Conservation (phyloP, 1,284 basidiomycete species). For the Sporisorium iseilematis-ciliati region DNA sequence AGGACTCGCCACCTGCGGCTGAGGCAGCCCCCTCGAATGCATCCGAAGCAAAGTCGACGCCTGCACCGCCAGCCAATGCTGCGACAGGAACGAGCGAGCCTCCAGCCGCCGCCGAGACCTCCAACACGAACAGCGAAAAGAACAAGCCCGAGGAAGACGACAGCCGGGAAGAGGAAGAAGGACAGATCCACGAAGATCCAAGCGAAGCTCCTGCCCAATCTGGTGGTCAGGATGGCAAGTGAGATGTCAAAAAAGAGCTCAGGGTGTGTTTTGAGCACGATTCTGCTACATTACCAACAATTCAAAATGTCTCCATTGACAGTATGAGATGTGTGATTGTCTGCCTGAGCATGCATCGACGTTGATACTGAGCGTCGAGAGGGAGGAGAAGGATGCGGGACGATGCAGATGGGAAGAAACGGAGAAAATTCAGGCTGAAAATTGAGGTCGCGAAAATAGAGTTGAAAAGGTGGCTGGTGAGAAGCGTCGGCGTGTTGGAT, state of each 20-base stretch:
- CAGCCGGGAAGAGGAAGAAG: conserved; percentile 22
- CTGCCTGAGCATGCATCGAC: not conserved
- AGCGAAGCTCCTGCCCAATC: conserved; percentile 10
- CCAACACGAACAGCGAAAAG: not conserved
- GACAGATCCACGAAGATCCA: conserved; percentile 21
- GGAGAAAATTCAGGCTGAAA: too few species aligned
- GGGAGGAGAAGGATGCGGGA: too few species aligned
- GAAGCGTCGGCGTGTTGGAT: too few species aligned
- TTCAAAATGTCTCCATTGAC: not conserved
- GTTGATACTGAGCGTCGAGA: not conserved
- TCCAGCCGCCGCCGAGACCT: not conserved
- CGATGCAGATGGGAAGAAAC: too few species aligned
- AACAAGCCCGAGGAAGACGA: conserved; percentile 6
- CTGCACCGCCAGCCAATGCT: conserved; percentile 6
- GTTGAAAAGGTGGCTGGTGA: too few species aligned
- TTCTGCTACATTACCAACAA: conserved; percentile 8
- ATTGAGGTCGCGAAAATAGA: too few species aligned
- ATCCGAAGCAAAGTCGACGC: not conserved
- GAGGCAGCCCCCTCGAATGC: conserved; percentile 6
- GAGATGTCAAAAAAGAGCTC: not conserved
- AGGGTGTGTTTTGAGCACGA: not conserved
- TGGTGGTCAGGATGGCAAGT: conserved; percentile 11
- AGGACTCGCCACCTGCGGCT: conserved; percentile 10
- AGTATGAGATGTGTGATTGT: not conserved
- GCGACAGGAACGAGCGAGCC: not conserved